Percentiles rank a stretch among this genome's conserved stretches.
These are phyloP conservation scores for Aspergillus pseudoterreus DNA, from an alignment of 2,329 filamentous ascomycete genomes.

Conservation along the genomic window DNA sequence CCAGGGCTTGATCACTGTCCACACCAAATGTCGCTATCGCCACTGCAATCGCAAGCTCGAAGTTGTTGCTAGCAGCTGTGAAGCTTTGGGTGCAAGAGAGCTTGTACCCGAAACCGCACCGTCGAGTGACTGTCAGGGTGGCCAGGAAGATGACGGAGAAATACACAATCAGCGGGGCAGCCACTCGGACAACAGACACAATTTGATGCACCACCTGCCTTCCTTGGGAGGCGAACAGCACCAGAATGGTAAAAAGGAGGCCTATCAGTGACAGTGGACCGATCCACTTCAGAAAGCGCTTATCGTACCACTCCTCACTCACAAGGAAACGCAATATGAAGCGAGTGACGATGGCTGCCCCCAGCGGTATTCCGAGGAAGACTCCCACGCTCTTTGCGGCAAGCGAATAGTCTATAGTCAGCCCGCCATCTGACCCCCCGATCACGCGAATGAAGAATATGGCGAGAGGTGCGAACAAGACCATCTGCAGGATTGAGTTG, in stretches of 20 bases:
- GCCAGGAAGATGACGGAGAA: slow-evolving; percentile 70
- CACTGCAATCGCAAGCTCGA: slow-evolving; percentile 86
- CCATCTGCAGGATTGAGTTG: slow-evolving; percentile 72
- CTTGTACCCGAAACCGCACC: slow-evolving; percentile 71
- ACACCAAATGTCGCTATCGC: slow-evolving; percentile 77
- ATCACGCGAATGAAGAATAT: slow-evolving; percentile 70
- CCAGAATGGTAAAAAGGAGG: slow-evolving; percentile 79
- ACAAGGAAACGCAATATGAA: slow-evolving; percentile 55
- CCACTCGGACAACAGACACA: slow-evolving; percentile 74
- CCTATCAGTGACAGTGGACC: slow-evolving; percentile 77
- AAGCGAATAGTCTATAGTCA: slow-evolving; percentile 55
- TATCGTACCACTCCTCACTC: slow-evolving; percentile 61
- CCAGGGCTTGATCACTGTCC: slow-evolving; percentile 74
- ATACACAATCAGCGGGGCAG: slow-evolving; percentile 77
- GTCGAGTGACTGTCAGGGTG: slow-evolving; percentile 60
- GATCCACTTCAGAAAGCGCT: slow-evolving; percentile 64
- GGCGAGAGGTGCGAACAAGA: slow-evolving; percentile 67
- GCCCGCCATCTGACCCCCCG: slow-evolving; percentile 44
- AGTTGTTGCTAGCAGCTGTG: slow-evolving; percentile 88
- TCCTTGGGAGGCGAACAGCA: slow-evolving; percentile 81
- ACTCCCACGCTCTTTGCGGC: slow-evolving; percentile 79
- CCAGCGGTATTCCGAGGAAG: slow-evolving; percentile 81
- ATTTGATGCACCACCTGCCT: slow-evolving; percentile 75
- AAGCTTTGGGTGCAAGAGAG: slow-evolving; percentile 75
- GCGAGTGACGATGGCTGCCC: slow-evolving; percentile 72